phyloP scores from a whole-genome alignment of 2,329 filamentous ascomycete species.

The Ceratocystis colombiana region DNA sequence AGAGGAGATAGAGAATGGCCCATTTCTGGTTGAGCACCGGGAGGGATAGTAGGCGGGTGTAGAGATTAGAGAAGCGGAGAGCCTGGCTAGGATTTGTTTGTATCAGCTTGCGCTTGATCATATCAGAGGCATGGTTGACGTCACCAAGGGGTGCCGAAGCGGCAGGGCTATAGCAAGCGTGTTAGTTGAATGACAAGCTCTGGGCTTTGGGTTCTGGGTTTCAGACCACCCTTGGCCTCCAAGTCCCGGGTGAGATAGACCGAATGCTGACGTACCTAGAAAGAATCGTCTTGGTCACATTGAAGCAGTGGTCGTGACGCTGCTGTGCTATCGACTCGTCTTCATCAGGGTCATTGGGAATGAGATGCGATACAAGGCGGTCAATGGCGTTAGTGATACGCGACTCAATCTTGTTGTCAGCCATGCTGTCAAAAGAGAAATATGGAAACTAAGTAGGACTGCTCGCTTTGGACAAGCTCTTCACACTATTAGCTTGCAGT shows the following conservation, averaged over 20 bases:
- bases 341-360: slow-evolving; percentile 56
- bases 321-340: slow-evolving; percentile 58
- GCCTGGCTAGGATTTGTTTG: slow-evolving; percentile 69
- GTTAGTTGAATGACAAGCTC: neutral
- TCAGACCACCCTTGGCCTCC: neutral
- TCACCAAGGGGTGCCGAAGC: slow-evolving; percentile 44
- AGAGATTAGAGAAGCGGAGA: slow-evolving; percentile 78
- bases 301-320: slow-evolving; percentile 54
- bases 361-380: slow-evolving; percentile 63
- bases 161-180: slow-evolving; percentile 20
- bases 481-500: neutral
- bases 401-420: slow-evolving; percentile 40
- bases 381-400: slow-evolving; percentile 72
- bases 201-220: neutral
- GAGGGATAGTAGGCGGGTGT: slow-evolving; percentile 77
- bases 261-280: slow-evolving; percentile 37
- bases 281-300: slow-evolving; percentile 43
- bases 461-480: neutral
- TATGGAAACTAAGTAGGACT: neutral
- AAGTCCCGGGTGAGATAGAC: neutral
- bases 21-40: slow-evolving; percentile 93
- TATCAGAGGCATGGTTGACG: slow-evolving; percentile 82
- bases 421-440: slow-evolving; percentile 36
- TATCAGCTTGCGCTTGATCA: slow-evolving; percentile 82
- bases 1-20: slow-evolving; percentile 86